Base-by-base conservation (phyloP, 2,329 filamentous ascomycete species). In the Ophiostoma pallidulum region DNA sequence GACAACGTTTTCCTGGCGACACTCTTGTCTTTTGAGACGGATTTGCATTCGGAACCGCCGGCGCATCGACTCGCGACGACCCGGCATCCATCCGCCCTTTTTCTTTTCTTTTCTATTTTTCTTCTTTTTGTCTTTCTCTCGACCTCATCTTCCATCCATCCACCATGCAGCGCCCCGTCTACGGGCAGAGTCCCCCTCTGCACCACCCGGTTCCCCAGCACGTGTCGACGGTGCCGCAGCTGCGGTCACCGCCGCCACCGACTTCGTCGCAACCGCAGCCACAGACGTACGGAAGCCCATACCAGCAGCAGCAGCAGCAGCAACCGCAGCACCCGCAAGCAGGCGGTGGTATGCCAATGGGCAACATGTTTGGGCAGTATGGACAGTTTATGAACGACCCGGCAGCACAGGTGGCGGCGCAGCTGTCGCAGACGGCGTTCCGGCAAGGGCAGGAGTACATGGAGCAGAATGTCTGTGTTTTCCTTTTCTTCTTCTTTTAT, bases 121-220 rank as follows among this genome's bases (percentile, higher is more conserved):
- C 19, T 20, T 26, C 29, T 10, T 8, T 28, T 14, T 20, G 29
- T 22, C 7, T 39, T 3, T 9, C 3, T 35, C 31, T 8, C 24
- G 7, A 26, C 26, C 24, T 22, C 28, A 37, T 29, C 36, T 6
- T 6, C 12, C 26, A 4, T 19, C 42, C 8, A 32, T 6, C 46
- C 65, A 76, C 62, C 52, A 96, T 96, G 91, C 91, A 96, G 70
- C 85, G 89, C 64, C 75, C 83, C 63, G 74, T 80, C 47, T 95
- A 92, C 70, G 80, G 80, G 66, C 86, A 90, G 62, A 95, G 89
- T 26, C 91, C 90, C 63, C 90, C 91, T 56, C 81, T 97, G 58
- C 92, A 97, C 68, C 92, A 97, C 65, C 92, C 92, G 50, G 89
- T 97, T 50, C 92, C 92, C 53, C 92, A 98, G 68, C 92, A 98